Percentiles rank a stretch among this genome's conserved stretches.
phyloP scores from a whole-genome alignment of 1,139 yeast genomes.

The Cylindricascospora bacillispora region DNA sequence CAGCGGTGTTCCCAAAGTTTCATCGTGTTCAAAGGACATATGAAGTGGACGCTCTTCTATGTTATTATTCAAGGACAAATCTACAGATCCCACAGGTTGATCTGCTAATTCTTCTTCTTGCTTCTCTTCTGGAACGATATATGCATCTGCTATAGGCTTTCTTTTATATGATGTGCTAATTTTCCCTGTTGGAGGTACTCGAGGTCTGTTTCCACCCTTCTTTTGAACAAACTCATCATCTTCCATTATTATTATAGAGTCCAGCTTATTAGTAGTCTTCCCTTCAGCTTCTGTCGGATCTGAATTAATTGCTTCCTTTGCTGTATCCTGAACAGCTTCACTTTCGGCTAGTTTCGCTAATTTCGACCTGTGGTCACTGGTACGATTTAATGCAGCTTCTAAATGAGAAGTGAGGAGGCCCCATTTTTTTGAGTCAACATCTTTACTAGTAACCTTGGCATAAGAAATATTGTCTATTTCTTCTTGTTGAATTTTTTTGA shows the following conservation, averaged over 20 bases:
- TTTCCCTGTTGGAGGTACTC: constrained; percentile 90
- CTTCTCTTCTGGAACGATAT: constrained; percentile 34
- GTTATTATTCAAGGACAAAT: too few relatives aligned
- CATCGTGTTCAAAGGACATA: too few relatives aligned
- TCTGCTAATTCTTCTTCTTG: too few relatives aligned
- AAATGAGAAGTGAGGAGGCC: constrained; percentile 41
- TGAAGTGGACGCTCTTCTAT: too few relatives aligned
- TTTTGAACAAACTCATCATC: constrained; percentile 69
- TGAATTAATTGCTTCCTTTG: constrained; percentile 26
- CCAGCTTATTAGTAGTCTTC: constrained; percentile 40
- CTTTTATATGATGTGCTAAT: constrained; percentile 54
- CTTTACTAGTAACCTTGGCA: constrained; percentile 37
- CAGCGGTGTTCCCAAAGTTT: too few relatives aligned
- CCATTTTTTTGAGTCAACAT: constrained; percentile 45
- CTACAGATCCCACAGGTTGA: too few relatives aligned
- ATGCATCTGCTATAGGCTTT: constrained; percentile 41
- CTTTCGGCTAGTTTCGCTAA: constrained; percentile 33
- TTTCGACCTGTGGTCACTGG: constrained; percentile 35
- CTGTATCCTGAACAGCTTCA: constrained; percentile 32
- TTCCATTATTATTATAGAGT: constrained; percentile 40
- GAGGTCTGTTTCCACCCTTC: constrained; percentile 67
- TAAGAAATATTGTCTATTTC: constrained; percentile 46
- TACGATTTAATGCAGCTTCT: constrained; percentile 36
- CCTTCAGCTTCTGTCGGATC: constrained; percentile 7
- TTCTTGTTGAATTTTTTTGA: constrained; percentile 44